phyloP scores from a whole-genome alignment of 805 yeast genomes.

The Suhomyces xylopsoci region DNA sequence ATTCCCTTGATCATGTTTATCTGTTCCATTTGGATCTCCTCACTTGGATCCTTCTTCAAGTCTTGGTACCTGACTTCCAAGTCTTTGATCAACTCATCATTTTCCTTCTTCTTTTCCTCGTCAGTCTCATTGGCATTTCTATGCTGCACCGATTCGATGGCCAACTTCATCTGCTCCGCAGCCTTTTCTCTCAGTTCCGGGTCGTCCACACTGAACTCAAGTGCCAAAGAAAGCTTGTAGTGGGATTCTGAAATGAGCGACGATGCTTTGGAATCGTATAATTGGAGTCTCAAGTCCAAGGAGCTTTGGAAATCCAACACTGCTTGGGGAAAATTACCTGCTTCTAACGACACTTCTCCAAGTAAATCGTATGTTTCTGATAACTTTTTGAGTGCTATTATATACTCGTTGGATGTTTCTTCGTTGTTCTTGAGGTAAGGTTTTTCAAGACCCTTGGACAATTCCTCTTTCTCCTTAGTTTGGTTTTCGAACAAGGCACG shows the following conservation, averaged over 20 bases:
- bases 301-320: constrained; percentile 62
- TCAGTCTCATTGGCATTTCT: constrained; percentile 41
- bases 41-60: constrained; percentile 49
- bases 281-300: constrained; percentile 49
- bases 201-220: constrained; percentile 65
- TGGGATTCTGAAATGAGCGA: constrained; percentile 72
- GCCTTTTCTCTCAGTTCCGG: constrained; percentile 48
- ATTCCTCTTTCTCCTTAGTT: constrained; percentile 22
- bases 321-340: constrained; percentile 83
- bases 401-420: constrained; percentile 30
- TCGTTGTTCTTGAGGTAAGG: constrained; percentile 33
- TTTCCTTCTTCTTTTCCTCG: constrained; percentile 41
- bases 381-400: constrained; percentile 48
- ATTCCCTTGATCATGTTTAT: constrained; percentile 54
- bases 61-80: constrained; percentile 56
- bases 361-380: constrained; percentile 74
- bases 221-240: constrained; percentile 75
- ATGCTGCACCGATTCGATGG: constrained; percentile 43
- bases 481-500: constrained; percentile 59
- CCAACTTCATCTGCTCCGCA: constrained; percentile 50
- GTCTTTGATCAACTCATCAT: constrained; percentile 51
- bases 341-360: constrained; percentile 88
- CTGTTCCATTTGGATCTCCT: constrained; percentile 48
- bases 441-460: constrained; percentile 1
- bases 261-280: constrained; percentile 49